Evolutionary conservation across 129 eudicot species (phyloP), one percentile per base, ranked within the genome.

Genomic region (Saussurea involucrata): DNA sequence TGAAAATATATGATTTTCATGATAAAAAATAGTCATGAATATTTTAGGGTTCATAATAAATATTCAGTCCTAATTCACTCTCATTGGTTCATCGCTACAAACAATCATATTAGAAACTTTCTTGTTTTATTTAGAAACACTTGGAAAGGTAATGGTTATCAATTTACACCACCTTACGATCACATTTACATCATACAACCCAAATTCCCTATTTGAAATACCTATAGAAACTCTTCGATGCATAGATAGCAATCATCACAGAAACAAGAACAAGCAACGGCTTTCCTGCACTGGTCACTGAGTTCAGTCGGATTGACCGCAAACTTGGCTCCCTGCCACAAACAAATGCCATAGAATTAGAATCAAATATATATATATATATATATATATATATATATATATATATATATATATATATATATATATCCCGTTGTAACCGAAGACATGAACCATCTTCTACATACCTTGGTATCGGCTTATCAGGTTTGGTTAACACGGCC

Each of bases 201-300:
- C 74, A 40, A 57, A 81, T 74, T 18, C 66, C 46, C 57, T 81
- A 74, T 37, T 79, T 75, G 42, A 81, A 75, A 81, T 74, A 81
- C 53, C 55, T 81, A 74, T 81, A 75, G 64, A 81, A 46, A 64
- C 21, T 74, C 65, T 75, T 61, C 3, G 84, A 74, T 74, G 84
- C 84, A 68, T 81, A 81, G n/a, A 71, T 63, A 58, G 68, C 64
- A 29, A 81, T 81, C 49, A 81, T 36, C n/a, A 75, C 80, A 37
- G 84, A 81, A 13, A 74, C 84, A 60, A 81, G 33, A 68, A 81
- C 72, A 27, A 81, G 36, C 80, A 81, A 40, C 12, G 84, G 84
- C 58, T 81, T 81, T 81, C 76, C 63, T 67, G 84, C 71, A 60
- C 22, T 68, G 66, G n/a, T 58, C 64, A 75, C 31, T 9, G 72